These are phyloP conservation scores for Gossypium laxum DNA, from an alignment of 441 rosid genomes.

Conservation along the genomic window DNA sequence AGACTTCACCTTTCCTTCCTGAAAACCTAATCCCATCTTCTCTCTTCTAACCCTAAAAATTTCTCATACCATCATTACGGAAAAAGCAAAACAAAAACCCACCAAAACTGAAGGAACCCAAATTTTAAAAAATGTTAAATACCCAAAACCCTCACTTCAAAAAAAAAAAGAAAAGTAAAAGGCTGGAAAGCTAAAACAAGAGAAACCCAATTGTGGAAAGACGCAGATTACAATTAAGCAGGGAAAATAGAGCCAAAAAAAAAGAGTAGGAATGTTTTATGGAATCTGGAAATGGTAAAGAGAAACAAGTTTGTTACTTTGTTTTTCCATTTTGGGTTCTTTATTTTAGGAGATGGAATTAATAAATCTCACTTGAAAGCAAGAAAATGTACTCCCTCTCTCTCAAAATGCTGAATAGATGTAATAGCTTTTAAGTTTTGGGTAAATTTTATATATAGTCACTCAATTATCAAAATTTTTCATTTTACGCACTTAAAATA, in stretches of 20 bases:
- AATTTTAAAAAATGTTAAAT: not conserved
- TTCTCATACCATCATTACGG: conserved; percentile 23
- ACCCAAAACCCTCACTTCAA: not conserved
- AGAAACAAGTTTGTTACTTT: not conserved
- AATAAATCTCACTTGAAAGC: conserved; percentile 26
- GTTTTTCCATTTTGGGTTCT: not conserved
- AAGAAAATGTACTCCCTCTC: conserved; percentile 17
- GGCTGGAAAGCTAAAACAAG: conserved; percentile 1
- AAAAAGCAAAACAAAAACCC: conserved; percentile 8
- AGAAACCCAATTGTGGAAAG: conserved; percentile 20
- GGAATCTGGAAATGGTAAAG: conserved; percentile 8
- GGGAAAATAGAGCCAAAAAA: not conserved
- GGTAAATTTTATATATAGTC: not conserved
- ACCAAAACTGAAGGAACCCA: conserved; percentile 23
- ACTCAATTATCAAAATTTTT: too few species aligned
- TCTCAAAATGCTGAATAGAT: conserved; percentile 13
- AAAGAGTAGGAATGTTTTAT: not conserved
- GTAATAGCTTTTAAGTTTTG: not conserved
- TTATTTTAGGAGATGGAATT: not conserved
- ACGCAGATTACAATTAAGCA: conserved; percentile 25
- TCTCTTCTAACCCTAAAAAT: conserved; percentile 30
- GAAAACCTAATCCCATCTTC: conserved; percentile 36
- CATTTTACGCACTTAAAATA: too few species aligned
- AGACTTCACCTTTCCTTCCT: conserved; percentile 33
- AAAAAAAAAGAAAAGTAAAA: not conserved